Evolutionary conservation across 2,329 filamentous ascomycete genomes (phyloP).

Genomic region (Metarhizium sp.): DNA sequence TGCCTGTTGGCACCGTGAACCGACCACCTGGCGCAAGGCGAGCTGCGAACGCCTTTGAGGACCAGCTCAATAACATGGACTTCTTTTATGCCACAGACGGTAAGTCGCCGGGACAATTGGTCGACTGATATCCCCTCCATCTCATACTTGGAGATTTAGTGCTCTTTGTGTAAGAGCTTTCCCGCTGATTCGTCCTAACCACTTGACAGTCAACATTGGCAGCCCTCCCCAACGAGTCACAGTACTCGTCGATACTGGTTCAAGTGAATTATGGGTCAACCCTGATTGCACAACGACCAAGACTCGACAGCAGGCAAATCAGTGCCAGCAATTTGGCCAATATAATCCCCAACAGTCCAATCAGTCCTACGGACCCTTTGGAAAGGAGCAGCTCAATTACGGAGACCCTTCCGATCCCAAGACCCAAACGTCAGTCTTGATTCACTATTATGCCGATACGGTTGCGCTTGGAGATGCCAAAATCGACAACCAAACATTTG

Average conservation of each 20-base stretch:
- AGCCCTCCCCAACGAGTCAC: constrained; percentile 32
- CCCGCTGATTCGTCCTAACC: neutral
- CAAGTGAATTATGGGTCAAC: constrained; percentile 46
- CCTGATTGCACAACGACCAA: constrained; percentile 34
- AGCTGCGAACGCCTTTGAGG: constrained; percentile 18
- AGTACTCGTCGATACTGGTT: constrained; percentile 42
- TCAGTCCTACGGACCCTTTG: constrained; percentile 27
- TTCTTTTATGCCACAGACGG: constrained; percentile 30
- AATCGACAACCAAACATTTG: constrained; percentile 39
- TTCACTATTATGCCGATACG: constrained; percentile 37
- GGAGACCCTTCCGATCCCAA: constrained; percentile 26
- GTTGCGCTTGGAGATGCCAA: constrained; percentile 33
- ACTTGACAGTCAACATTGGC: constrained; percentile 30
- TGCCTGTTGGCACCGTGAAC: constrained; percentile 24
- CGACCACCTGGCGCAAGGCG: constrained; percentile 8
- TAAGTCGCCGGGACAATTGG: constrained; percentile 12
- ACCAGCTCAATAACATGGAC: constrained; percentile 24
- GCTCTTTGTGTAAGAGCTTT: neutral
- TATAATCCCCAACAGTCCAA: constrained; percentile 34
- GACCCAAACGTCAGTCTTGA: constrained; percentile 27
- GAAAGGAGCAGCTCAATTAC: constrained; percentile 27
- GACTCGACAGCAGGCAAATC: constrained; percentile 19
- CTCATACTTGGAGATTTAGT: neutral
- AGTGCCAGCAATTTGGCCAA: constrained; percentile 31
- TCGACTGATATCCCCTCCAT: neutral